Conservation (phyloP, 179 eudicot genomes). For the Spergularia azorica region DNA sequence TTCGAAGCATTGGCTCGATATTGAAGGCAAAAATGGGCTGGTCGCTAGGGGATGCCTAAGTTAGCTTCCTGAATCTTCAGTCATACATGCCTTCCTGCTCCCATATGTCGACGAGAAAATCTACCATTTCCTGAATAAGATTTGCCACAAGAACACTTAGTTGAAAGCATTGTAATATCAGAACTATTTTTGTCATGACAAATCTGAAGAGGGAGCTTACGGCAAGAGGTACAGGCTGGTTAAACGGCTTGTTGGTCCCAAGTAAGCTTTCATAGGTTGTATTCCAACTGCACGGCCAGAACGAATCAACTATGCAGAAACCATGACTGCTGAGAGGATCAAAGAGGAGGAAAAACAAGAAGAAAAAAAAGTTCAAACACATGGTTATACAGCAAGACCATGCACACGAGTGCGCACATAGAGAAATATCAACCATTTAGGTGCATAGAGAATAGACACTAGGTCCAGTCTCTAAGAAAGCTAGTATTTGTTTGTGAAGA, state of each 20-base stretch:
- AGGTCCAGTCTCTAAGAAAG: too few relatives aligned
- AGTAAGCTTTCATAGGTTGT: constrained; percentile 74
- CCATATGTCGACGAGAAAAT: constrained; percentile 84
- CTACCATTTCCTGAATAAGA: constrained; percentile 71
- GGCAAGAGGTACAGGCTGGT: constrained; percentile 57
- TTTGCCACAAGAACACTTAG: neutral
- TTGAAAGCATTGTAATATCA: too few relatives aligned
- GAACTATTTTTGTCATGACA: too few relatives aligned
- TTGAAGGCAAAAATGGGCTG: neutral
- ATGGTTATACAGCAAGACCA: neutral
- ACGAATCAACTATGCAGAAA: constrained; percentile 33
- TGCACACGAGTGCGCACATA: neutral
- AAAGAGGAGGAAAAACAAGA: neutral
- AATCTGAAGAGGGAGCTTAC: constrained; percentile 43
- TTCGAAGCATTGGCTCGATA: neutral
- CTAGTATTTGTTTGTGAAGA: too few relatives aligned
- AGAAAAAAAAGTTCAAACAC: neutral
- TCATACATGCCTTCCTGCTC: constrained; percentile 94
- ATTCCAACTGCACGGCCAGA: constrained; percentile 64
- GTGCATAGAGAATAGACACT: too few relatives aligned
- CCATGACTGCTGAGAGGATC: constrained; percentile 23
- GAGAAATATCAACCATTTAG: neutral
- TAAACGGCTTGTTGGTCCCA: constrained; percentile 68
- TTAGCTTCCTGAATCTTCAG: constrained; percentile 34
- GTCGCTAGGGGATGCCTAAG: constrained; percentile 7